Evolutionary conservation across 257 asterid genomes (phyloP).

Genomic region (Handroanthus guayacan): DNA sequence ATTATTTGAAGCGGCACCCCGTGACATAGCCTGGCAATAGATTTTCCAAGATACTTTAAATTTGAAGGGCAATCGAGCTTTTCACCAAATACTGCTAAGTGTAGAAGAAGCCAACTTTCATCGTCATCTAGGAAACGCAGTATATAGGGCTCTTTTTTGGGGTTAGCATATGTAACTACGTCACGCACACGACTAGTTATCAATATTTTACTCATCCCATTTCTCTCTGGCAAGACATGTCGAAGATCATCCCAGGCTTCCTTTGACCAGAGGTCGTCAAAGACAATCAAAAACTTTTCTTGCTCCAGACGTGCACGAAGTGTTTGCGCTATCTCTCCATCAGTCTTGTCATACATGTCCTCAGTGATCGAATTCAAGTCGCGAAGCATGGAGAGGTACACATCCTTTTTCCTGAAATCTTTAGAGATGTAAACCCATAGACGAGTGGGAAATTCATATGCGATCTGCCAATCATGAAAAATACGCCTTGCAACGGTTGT

Average conservation of each 20-base stretch:
- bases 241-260: not conserved
- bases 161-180: not conserved
- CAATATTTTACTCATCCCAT: not conserved
- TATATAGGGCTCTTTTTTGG: not conserved
- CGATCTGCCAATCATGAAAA: not conserved
- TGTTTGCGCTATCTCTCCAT: not conserved
- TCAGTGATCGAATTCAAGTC: not conserved
- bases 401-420: not conserved
- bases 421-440: constrained; percentile 26
- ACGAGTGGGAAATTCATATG: not conserved
- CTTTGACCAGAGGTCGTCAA: not conserved
- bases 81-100: not conserved
- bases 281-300: not conserved
- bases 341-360: not conserved
- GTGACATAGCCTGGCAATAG: not conserved
- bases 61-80: not conserved
- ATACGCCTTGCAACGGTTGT: not conserved
- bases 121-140: not conserved
- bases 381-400: constrained; percentile 1
- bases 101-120: not conserved
- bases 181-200: not conserved
- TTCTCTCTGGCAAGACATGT: rapidly evolving
- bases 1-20: not conserved
- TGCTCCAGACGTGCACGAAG: not conserved
- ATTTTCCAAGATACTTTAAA: not conserved